Percentiles rank a stretch among this genome's conserved stretches.
Conservation (phyloP, 768 basidiomycete genomes). For the Agrocybe praecox region DNA sequence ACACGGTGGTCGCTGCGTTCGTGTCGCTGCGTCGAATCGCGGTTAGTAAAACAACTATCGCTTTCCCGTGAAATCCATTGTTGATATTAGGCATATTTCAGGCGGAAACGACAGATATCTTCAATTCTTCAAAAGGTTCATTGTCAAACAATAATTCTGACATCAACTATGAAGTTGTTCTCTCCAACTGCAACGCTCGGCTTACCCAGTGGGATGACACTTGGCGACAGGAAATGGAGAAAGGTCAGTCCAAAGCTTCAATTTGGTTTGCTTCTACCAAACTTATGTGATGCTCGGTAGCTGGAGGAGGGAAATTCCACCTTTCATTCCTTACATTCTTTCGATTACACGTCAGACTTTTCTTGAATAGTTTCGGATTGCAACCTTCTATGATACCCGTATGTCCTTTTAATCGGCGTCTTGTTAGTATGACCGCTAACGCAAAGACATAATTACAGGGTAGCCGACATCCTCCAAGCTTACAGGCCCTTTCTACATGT, state of each 20-base stretch:
- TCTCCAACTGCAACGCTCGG: slow-evolving; percentile 73
- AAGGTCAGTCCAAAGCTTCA: slow-evolving; percentile 44
- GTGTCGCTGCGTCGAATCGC: slow-evolving; percentile 78
- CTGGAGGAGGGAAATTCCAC: slow-evolving; percentile 76
- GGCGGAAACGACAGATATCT: slow-evolving; percentile 82
- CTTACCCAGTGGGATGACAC: slow-evolving; percentile 70
- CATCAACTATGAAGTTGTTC: slow-evolving; percentile 72
- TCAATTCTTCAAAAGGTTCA: slow-evolving; percentile 53
- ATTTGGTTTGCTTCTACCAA: not conserved
- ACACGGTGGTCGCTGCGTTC: slow-evolving; percentile 79
- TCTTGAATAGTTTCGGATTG: slow-evolving; percentile 84
- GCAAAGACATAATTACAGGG: slow-evolving; percentile 38
- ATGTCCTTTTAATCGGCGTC: slow-evolving; percentile 21
- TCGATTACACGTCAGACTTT: slow-evolving; percentile 76
- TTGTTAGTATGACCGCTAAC: slow-evolving; percentile 3
- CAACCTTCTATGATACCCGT: slow-evolving; percentile 63
- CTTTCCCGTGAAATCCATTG: not conserved
- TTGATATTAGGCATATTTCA: slow-evolving; percentile 21
- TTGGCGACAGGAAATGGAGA: slow-evolving; percentile 76
- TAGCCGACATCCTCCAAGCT: slow-evolving; percentile 59
- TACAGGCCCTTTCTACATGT: slow-evolving; percentile 71
- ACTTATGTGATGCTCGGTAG: slow-evolving; percentile 33
- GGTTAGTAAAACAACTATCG: slow-evolving; percentile 43
- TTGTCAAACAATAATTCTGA: slow-evolving; percentile 52
- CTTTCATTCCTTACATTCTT: slow-evolving; percentile 75